A percentile compares a stretch with the other conserved stretches of the same genome.
These are phyloP conservation scores for Didymella keratinophila DNA, from an alignment of 2,329 filamentous ascomycete genomes.

Conservation along the genomic window DNA sequence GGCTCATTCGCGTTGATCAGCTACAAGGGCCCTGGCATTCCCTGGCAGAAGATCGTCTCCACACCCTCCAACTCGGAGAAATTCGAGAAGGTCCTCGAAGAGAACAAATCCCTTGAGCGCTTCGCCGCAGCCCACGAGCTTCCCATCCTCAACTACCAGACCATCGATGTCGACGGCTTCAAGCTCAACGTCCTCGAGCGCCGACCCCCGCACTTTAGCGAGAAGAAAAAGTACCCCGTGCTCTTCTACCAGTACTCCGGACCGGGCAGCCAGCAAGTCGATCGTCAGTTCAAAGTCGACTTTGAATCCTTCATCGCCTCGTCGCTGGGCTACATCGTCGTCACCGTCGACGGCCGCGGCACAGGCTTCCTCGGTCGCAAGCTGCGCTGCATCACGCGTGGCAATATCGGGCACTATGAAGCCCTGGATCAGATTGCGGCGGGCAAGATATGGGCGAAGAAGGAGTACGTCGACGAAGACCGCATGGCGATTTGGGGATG, in stretches of 20 bases:
- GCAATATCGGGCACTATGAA: constrained; percentile 85
- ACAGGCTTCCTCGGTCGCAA: constrained; percentile 90
- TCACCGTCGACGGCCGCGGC: constrained; percentile 92
- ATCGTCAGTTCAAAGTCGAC: constrained; percentile 81
- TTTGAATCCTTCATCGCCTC: constrained; percentile 91
- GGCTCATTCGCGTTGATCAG: constrained; percentile 84
- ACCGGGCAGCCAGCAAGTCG: constrained; percentile 88
- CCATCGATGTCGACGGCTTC: constrained; percentile 82
- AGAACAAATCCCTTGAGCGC: constrained; percentile 74
- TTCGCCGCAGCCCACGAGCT: constrained; percentile 79
- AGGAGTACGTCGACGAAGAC: constrained; percentile 80
- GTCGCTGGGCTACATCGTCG: constrained; percentile 86
- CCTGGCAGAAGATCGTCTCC: constrained; percentile 89
- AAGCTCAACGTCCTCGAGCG: constrained; percentile 80
- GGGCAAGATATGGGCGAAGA: constrained; percentile 81
- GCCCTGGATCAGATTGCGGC: constrained; percentile 90
- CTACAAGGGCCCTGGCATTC: constrained; percentile 84
- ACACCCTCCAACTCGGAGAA: constrained; percentile 72
- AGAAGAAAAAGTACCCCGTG: constrained; percentile 86
- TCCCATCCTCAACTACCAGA: constrained; percentile 82
- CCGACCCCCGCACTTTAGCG: constrained; percentile 86
- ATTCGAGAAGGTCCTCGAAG: constrained; percentile 77
- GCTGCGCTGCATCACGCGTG: constrained; percentile 81
- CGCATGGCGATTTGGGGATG: constrained; percentile 97
- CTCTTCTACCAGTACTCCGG: constrained; percentile 96